Base-by-base conservation (phyloP, 139 green algal genomes). In the Nannochloris sp. region DNA sequence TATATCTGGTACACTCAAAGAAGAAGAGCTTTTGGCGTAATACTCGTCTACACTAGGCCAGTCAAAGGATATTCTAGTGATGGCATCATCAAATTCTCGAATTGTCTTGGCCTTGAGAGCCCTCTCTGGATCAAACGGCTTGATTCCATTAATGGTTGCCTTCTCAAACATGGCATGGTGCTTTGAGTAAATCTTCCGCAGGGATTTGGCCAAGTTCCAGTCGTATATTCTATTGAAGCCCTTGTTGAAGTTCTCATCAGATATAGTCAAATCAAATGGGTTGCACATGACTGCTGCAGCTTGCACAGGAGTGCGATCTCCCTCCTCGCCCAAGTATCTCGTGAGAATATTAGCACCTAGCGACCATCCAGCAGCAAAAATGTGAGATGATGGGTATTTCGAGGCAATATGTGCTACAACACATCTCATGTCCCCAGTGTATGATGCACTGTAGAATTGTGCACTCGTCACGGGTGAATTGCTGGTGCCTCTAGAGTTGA, bases 361-460 rank as follows among this genome's bases (percentile, higher is more conserved):
- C 5, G 81, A 93, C 88, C 89, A 98, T 3, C 92, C 92, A 4
- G 79, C 85, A 8, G 86, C 92, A 23, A 96, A 72, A 15, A 70
- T 64, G 34, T 16, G 10, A 24, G 73, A 73, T 15, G 57, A 6
- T 0, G 81, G 84, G 68, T 80, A 87, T 43, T 48, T 46, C 21
- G 59, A 27, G 16, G 57, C 36, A 10, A 94, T 65, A 65, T 85
- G 72, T 4, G 40, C 40, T 16, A 89, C 75, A 44, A 93, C 83
- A 29, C 60, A 85, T 71, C 85, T 65, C 49, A 88, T 74, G 61
- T 97, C 91, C 0, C 75, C 87, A 0, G 92, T 98, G 76, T 84
- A 97, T 2, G 82, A 91, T 3, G 92, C 92, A 7, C 81, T 91
- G 81, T 97, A 97, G 72, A 96, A 98, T 68, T 95, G 91, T 0